Evolutionary conservation across 169 alveolate genomes (phyloP), one percentile per base, ranked within the genome.

Genomic region (Plasmodium fragile): DNA sequence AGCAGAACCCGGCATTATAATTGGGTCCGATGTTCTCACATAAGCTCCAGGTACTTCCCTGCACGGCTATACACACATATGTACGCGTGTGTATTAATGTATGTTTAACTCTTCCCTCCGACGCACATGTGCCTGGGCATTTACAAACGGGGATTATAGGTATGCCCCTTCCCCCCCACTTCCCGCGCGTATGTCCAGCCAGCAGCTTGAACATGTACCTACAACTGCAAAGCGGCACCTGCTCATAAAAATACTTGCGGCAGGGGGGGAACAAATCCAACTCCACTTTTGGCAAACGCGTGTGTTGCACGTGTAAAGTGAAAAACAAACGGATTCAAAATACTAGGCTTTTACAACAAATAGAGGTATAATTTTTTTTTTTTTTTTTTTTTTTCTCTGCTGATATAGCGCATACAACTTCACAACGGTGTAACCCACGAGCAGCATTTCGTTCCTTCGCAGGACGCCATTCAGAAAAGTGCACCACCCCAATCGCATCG

Each of bases 1-100:
- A 3, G 18, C 77, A 43, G 81, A 65, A 77, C 39, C 41, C 18
- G 65, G 80, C 93, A 87, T 87, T 87, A 87, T 87, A 39, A 55
- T 53, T 18, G 30, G 36, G 77, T 53, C 43, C 22, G 3, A 41
- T 30, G 3, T 30, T 32, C 41, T 59, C 25, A 59, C 36, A 4
- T 25, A 4, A 59, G 36, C 75, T n/a, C 6, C 16, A 59, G 34
- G 7, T 45, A 45, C 18, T 22, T 16, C 28, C 34, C 11, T 59
- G 34, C 34, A 59, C 16, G 6, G 11, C 28, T 59, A 59, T 16
- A 59, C 36, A 59, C 34, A 59, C 36, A 59, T 59, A 59, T 18
- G 34, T 59, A 59, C 34, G 36, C 34, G 13, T 25, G 1, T 59
- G 16, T 59, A 25, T 4, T 5, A 11, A 59, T 59, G 36, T 18